Percentiles rank a stretch among this genome's conserved stretches.
phyloP scores from a whole-genome alignment of 169 alveolate species.

The Plasmodium gallinaceum region DNA sequence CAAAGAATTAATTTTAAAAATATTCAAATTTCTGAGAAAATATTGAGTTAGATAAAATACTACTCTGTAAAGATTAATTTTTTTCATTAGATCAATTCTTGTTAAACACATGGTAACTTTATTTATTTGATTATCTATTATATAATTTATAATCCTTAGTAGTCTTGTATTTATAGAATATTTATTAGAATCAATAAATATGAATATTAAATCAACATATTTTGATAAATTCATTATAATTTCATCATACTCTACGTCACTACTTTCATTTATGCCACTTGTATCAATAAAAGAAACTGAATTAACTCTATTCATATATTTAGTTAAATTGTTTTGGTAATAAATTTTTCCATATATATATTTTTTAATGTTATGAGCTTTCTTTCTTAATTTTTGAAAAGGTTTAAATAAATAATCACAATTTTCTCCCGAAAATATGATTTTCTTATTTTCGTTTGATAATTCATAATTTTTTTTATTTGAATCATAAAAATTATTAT shows the following conservation, averaged over 20 bases:
- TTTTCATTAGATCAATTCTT: conserved; percentile 33
- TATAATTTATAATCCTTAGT: conserved; percentile 39
- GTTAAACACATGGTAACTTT: conserved; percentile 68
- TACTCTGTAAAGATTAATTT: conserved; percentile 28
- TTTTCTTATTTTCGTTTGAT: conserved; percentile 3
- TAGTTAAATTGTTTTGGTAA: conserved; percentile 54
- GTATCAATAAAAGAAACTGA: conserved; percentile 67
- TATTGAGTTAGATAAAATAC: conserved; percentile 63
- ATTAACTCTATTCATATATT: conserved; percentile 68
- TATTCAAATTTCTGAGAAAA: conserved; percentile 43
- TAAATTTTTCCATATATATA: conserved; percentile 63
- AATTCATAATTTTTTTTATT: neutral
- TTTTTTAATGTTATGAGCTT: conserved; percentile 32
- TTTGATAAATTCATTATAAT: conserved; percentile 41
- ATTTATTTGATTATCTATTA: conserved; percentile 39
- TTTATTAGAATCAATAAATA: conserved; percentile 46
- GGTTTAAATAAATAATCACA: conserved; percentile 48
- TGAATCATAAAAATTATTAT: neutral
- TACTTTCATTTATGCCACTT: conserved; percentile 39
- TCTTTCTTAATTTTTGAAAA: conserved; percentile 30
- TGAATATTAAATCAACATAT: conserved; percentile 53
- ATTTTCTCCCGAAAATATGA: conserved; percentile 59
- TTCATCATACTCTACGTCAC: conserved; percentile 47
- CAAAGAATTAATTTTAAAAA: conserved; percentile 20
- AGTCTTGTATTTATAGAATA: conserved; percentile 55